Conservation (phyloP, 345 rosid genomes). For the Hypericum perforatum region DNA sequence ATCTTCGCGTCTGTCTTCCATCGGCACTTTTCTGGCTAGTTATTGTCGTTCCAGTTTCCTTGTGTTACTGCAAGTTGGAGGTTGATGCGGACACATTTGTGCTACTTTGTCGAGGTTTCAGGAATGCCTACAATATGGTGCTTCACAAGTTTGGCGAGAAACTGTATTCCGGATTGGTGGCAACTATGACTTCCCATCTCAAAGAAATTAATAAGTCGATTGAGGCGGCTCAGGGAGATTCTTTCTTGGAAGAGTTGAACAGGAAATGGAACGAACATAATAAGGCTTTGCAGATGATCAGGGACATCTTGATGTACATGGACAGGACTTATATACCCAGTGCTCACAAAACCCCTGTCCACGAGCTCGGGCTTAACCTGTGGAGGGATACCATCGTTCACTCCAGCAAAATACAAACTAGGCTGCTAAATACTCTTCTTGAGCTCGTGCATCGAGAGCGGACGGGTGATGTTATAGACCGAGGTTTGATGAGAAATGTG, state of each 20-base stretch:
- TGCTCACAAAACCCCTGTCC: constrained; percentile 74
- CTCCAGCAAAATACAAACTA: constrained; percentile 57
- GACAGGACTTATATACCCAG: constrained; percentile 85
- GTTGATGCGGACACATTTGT: constrained; percentile 1
- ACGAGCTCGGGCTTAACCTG: constrained; percentile 77
- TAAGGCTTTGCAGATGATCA: constrained; percentile 92
- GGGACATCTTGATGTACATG: constrained; percentile 98
- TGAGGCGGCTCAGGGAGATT: constrained; percentile 89
- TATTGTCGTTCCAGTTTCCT: too few relatives aligned
- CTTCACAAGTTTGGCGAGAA: constrained; percentile 93
- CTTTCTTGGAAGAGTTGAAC: constrained; percentile 83
- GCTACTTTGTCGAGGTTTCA: constrained; percentile 19
- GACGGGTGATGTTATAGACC: constrained; percentile 82
- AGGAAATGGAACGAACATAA: constrained; percentile 97
- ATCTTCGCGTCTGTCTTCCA: too few relatives aligned
- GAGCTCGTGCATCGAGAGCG: constrained; percentile 75
- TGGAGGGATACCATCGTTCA: constrained; percentile 88
- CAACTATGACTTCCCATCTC: constrained; percentile 87
- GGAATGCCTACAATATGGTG: constrained; percentile 99
- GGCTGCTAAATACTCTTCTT: constrained; percentile 74
- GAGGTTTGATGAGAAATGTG: constrained; percentile 86
- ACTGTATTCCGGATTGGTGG: constrained; percentile 67
- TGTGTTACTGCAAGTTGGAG: not conserved
- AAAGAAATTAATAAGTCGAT: constrained; percentile 65
- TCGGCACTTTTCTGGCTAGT: too few relatives aligned